Base-by-base conservation (phyloP, 2,329 filamentous ascomycete species). In the Dactylellina sp. region DNA sequence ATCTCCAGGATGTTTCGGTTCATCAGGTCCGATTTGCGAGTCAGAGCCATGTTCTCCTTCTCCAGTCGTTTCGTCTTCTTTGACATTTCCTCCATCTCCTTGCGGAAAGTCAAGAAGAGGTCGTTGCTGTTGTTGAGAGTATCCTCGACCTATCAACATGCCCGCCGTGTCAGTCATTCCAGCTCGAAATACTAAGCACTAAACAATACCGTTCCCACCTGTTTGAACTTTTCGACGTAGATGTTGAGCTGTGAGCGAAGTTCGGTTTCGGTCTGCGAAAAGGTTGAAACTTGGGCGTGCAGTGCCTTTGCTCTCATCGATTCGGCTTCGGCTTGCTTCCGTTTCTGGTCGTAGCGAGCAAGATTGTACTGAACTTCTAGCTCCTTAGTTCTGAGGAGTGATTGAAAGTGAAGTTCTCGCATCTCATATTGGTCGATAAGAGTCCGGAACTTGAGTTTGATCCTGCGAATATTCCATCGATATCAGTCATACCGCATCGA, bases 11-110 rank as follows among this genome's bases (percentile, higher is more conserved):
- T 97, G 81, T 97, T 98, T 77, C 91, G 89, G 79, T 95, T 95
- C 24, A 93, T 96, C 52, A 92, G 89, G 78, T 97, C 93, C 81
- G 97, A 94, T 82, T 97, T 97, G 64, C 94, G 88, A 77, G 92
- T 96, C 57, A 97, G 86, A 16, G 88, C 90, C 78, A 95, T 90
- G 79, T 99, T 98, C 80, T 99, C 95, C 82, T 97, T 97, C 81
- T 99, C 95, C 60, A 99, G 85, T 24, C 93, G 89, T 82, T 97
- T 97, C 4, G 94, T 97, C 84, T 98, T 98, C 84, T 97, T 97
- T 0, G 93, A 97, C 93, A 98, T 98, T 80, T 98, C 95, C 82
- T 98, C 95, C 93, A 98, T 98, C 82, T 98, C 95, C 83, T 97
- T 97, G 62, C 94, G 88, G 83, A 98, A 98, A 0, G 95, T 97